Base-by-base conservation (phyloP, 345 rosid genomes). In the Populus alba region DNA sequence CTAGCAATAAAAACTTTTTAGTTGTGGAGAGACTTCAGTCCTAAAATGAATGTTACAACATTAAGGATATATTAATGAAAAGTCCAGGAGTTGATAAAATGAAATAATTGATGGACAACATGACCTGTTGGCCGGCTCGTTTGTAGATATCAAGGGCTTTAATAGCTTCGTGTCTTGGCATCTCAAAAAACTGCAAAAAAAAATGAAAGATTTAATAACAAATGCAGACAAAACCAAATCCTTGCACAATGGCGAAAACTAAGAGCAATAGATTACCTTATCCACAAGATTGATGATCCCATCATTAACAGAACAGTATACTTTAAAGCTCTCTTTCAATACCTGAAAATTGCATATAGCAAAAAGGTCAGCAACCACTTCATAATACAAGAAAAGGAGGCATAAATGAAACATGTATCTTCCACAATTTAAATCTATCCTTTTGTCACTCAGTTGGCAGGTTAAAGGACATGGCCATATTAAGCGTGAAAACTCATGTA, bases 281-380 rank as follows among this genome's bases (percentile, higher is more conserved):
- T 97, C 99, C 51, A 97, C 92, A 83, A 97, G 97, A 84, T 97
- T 97, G 89, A 97, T 96, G 75, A 96, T 97, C 84, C 99, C 99
- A 77, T 94, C 99, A 86, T 91, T 97, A 73, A 97, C 84, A 82
- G 97, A 90, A 81, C 98, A 97, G 73, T 94, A 97, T 70, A 97
- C 86, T 90, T 97, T 97, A 80, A 97, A 97, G 81, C 98, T 97
- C 95, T 97, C 99, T 80, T 92, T 97, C 86, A 97, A 80, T 62
- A 94, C 99, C 99, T 97, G 89, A 74, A 88, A 80, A 82, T 72
- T 71, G 68, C 70, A 85, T 16, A 27, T 35, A 57, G 17, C 61
- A 51, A 67, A 7, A 59, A 82, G 20, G 51, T 82, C 57, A 81
- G 53, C 25, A 45, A 78, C 1, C 31, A 20, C 53, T 38, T 35